Percentiles rank a stretch among this genome's conserved stretches.
phyloP scores from a whole-genome alignment of 768 basidiomycete species.

The Paxillus ammoniavirescens region DNA sequence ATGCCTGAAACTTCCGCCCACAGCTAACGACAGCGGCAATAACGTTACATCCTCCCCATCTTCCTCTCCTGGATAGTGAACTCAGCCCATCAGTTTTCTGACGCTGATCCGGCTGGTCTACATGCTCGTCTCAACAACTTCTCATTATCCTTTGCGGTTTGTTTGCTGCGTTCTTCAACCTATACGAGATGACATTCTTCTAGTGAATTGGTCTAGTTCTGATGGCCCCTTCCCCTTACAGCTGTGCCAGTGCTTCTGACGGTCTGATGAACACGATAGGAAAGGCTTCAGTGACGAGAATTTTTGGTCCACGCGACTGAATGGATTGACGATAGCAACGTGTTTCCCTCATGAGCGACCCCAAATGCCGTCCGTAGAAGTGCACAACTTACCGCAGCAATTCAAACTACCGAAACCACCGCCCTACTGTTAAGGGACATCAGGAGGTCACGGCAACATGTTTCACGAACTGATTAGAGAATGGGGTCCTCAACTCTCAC shows the following conservation, averaged over 20 bases:
- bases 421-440: constrained; percentile 49
- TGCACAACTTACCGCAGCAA: neutral
- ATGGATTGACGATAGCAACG: constrained; percentile 51
- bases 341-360: constrained; percentile 42
- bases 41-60: constrained; percentile 37
- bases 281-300: constrained; percentile 43
- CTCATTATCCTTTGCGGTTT: constrained; percentile 53
- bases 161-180: neutral
- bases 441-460: constrained; percentile 41
- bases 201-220: constrained; percentile 57
- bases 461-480: constrained; percentile 44
- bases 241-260: neutral
- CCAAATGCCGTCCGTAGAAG: neutral
- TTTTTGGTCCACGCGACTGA: constrained; percentile 56
- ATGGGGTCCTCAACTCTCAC: constrained; percentile 36
- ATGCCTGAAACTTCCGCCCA: constrained; percentile 12
- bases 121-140: constrained; percentile 38
- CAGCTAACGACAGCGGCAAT: constrained; percentile 57
- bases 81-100: constrained; percentile 37
- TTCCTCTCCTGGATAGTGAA: neutral
- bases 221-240: constrained; percentile 44
- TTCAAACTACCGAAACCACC: constrained; percentile 38
- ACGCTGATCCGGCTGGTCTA: constrained; percentile 43
- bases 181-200: neutral
- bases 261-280: constrained; percentile 18